phyloP scores from a whole-genome alignment of 1,139 yeast genomes.

The Kodamaea sp. region DNA sequence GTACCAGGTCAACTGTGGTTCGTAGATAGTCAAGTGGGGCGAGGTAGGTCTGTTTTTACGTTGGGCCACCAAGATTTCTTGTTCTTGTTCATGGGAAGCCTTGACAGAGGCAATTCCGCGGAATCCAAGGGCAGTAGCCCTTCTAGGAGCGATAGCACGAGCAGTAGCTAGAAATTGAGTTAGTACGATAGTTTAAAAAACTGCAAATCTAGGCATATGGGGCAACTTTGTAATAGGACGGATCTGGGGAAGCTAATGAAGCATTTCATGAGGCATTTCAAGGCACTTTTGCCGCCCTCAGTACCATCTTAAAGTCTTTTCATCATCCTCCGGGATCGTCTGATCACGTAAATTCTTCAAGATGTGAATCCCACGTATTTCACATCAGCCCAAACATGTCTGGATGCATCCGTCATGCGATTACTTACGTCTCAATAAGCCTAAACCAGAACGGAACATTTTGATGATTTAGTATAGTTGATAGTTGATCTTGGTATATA shows the following conservation, averaged over 20 bases:
- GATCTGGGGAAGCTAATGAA: no score
- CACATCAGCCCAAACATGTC: no score
- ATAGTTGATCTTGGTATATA: no score
- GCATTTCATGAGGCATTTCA: no score
- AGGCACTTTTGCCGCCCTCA: no score
- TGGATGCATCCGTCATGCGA: neutral
- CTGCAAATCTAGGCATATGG: no score
- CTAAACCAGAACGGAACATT: slow-evolving; percentile 21
- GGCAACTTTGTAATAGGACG: no score
- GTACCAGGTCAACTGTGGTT: slow-evolving; percentile 85
- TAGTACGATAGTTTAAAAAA: neutral
- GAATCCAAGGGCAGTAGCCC: slow-evolving; percentile 7
- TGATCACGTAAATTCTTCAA: no score
- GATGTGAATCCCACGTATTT: no score
- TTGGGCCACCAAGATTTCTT: slow-evolving; percentile 73
- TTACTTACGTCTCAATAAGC: slow-evolving; percentile 19
- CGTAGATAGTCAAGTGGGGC: slow-evolving; percentile 86
- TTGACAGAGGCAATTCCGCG: slow-evolving; percentile 56
- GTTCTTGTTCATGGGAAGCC: slow-evolving; percentile 64
- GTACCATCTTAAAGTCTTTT: neutral
- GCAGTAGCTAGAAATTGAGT: slow-evolving; percentile 4
- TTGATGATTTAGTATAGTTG: slow-evolving; percentile 1
- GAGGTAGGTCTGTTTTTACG: slow-evolving; percentile 87
- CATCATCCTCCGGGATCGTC: no score
- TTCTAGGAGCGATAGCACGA: slow-evolving; percentile 7